Evolutionary conservation across 2,329 filamentous ascomycete species (phyloP).

Genomic region (Cercospora sp.): DNA sequence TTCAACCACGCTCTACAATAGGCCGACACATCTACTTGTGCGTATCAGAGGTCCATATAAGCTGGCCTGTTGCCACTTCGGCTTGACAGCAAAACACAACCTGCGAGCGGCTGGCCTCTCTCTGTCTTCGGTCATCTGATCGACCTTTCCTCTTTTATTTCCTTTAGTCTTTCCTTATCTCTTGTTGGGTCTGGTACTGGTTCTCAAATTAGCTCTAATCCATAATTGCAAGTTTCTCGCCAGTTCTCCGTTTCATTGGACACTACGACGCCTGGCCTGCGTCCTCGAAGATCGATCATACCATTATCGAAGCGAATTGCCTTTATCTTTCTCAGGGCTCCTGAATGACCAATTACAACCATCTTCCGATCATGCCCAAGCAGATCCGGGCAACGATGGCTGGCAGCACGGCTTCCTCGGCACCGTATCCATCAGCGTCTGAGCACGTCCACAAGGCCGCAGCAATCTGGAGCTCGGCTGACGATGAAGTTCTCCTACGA

Average conservation of each 20-base stretch:
- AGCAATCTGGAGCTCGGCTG: slow-evolving; percentile 65
- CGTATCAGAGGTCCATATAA: slow-evolving; percentile 28
- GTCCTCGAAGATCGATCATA: not conserved
- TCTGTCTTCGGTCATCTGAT: slow-evolving; percentile 15
- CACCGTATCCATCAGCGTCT: slow-evolving; percentile 38
- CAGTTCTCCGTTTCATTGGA: not conserved
- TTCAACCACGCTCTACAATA: slow-evolving; percentile 21
- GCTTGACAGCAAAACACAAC: slow-evolving; percentile 8
- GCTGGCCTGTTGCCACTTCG: slow-evolving; percentile 16
- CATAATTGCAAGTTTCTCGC: slow-evolving; percentile 23
- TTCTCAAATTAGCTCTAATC: slow-evolving; percentile 23
- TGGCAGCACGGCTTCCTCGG: slow-evolving; percentile 35
- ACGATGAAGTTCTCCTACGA: slow-evolving; percentile 71
- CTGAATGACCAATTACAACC: slow-evolving; percentile 32
- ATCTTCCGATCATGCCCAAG: slow-evolving; percentile 49
- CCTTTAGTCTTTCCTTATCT: slow-evolving; percentile 37
- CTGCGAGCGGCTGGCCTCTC: slow-evolving; percentile 15
- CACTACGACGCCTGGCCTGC: not conserved
- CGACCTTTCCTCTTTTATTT: slow-evolving; percentile 34
- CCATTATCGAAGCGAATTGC: not conserved
- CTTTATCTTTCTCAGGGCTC: not conserved
- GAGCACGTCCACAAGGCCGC: slow-evolving; percentile 43
- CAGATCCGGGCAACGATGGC: slow-evolving; percentile 39
- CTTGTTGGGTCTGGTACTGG: slow-evolving; percentile 38
- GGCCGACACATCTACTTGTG: not conserved